phyloP scores from a whole-genome alignment of 73 alveolate genomes.

The Stentor roeselii region DNA sequence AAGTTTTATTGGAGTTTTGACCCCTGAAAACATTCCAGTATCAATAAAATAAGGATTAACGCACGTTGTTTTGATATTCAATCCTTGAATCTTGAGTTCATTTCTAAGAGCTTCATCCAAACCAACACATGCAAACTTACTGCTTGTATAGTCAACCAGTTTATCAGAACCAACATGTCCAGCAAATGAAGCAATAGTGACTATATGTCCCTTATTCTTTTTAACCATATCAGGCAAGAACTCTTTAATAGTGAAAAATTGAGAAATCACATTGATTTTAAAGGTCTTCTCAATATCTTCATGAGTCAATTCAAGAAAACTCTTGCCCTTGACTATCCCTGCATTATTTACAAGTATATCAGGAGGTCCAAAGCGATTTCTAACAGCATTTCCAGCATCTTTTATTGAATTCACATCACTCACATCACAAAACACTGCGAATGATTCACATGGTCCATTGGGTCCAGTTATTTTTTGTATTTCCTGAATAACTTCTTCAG shows the following conservation, averaged over 20 bases:
- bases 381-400: slow-evolving; percentile 41
- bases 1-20: slow-evolving; percentile 51
- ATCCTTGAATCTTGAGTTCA: slow-evolving; percentile 51
- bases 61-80: slow-evolving; percentile 67
- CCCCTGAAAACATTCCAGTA: slow-evolving; percentile 89
- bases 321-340: slow-evolving; percentile 79
- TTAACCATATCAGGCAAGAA: slow-evolving; percentile 70
- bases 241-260: slow-evolving; percentile 67
- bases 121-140: slow-evolving; percentile 77
- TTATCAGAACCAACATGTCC: slow-evolving; percentile 68
- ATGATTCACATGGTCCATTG: slow-evolving; percentile 33
- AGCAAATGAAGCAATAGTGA: slow-evolving; percentile 71
- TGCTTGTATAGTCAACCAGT: slow-evolving; percentile 69
- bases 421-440: slow-evolving; percentile 68
- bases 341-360: slow-evolving; percentile 74
- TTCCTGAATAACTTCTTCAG: slow-evolving; percentile 44
- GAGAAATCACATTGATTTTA: slow-evolving; percentile 64
- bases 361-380: slow-evolving; percentile 51
- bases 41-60: slow-evolving; percentile 74
- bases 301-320: slow-evolving; percentile 48
- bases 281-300: slow-evolving; percentile 46
- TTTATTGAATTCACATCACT: slow-evolving; percentile 43
- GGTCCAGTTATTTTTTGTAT: slow-evolving; percentile 24
- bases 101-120: slow-evolving; percentile 77
- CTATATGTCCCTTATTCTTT: slow-evolving; percentile 73